A percentile compares a stretch with the other conserved stretches of the same genome.
Evolutionary conservation across 345 rosid genomes (phyloP).

Genomic region (Bruguiera gymnorhiza): DNA sequence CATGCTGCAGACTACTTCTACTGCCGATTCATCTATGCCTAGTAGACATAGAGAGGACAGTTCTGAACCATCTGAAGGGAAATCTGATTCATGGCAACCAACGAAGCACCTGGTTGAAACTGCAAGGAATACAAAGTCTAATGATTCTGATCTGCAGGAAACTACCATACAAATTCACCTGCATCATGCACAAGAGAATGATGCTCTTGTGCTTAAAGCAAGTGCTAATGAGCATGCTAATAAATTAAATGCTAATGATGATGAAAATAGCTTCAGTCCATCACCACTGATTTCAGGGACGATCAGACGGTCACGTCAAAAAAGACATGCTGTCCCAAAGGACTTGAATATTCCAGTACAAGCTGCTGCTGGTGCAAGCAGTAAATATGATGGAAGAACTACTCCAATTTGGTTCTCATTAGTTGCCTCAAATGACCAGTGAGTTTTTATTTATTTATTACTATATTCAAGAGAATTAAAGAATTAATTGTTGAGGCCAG

Average conservation of each 20-base stretch:
- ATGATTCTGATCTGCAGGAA: slow-evolving; percentile 22
- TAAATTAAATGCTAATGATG: slow-evolving; percentile 16
- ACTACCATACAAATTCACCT: slow-evolving; percentile 1
- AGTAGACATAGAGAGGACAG: slow-evolving; percentile 11
- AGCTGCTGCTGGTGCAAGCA: slow-evolving; percentile 23
- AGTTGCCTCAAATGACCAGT: slow-evolving; percentile 40
- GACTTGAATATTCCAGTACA: slow-evolving; percentile 30
- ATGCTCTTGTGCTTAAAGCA: slow-evolving; percentile 13
- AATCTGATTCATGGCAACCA: slow-evolving; percentile 32
- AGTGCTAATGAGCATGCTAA: slow-evolving; percentile 19
- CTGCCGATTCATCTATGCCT: slow-evolving; percentile 23
- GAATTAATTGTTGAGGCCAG: background rate
- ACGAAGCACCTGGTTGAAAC: slow-evolving; percentile 27
- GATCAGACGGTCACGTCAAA: slow-evolving; percentile 20
- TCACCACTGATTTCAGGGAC: slow-evolving; percentile 25
- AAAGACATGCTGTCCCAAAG: slow-evolving; percentile 18
- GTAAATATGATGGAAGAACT: slow-evolving; percentile 20
- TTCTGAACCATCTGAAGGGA: slow-evolving; percentile 17
- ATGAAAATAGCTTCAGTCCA: slow-evolving; percentile 18
- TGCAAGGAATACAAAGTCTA: slow-evolving; percentile 22
- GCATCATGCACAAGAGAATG: slow-evolving; percentile 15
- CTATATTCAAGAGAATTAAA: background rate
- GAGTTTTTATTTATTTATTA: slow-evolving; percentile 8
- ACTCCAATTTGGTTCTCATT: slow-evolving; percentile 46
- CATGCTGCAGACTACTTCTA: slow-evolving; percentile 20